A percentile compares a stretch with the other conserved stretches of the same genome.
Evolutionary conservation across 2,329 filamentous ascomycete species (phyloP).

Genomic region (Huntiella moniliformis): DNA sequence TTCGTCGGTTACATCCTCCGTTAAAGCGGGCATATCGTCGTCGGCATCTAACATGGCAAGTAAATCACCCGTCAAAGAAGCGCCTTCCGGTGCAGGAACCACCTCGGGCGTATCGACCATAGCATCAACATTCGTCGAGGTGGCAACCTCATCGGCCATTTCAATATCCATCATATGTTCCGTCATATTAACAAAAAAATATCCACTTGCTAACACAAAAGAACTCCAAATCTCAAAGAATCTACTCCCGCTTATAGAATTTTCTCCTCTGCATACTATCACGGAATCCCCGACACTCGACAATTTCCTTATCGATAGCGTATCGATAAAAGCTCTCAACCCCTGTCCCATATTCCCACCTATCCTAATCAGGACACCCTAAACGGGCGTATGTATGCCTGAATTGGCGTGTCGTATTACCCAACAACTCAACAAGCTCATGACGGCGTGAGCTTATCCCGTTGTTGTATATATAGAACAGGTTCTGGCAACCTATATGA

Average conservation of each 20-base stretch:
- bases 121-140: background rate
- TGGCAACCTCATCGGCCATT: conserved; percentile 4
- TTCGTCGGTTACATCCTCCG: background rate
- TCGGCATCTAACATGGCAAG: conserved; percentile 10
- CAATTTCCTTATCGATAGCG: background rate
- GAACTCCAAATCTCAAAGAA: conserved; percentile 11
- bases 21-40: conserved; percentile 8
- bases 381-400: too few relatives aligned
- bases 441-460: too few relatives aligned
- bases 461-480: too few relatives aligned
- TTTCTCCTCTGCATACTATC: too few relatives aligned
- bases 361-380: too few relatives aligned
- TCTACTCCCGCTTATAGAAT: too few relatives aligned
- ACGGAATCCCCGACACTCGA: too few relatives aligned
- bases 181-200: conserved; percentile 1
- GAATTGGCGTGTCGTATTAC: too few relatives aligned
- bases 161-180: conserved; percentile 2
- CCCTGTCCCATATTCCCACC: background rate
- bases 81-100: background rate
- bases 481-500: too few relatives aligned
- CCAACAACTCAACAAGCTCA: too few relatives aligned
- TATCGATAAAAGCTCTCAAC: conserved; percentile 5
- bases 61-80: conserved; percentile 6
- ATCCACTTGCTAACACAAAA: conserved; percentile 6
- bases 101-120: conserved; percentile 2